Conservation (phyloP, 352 stramenopile genomes). For the Pythium pyrilobum region DNA sequence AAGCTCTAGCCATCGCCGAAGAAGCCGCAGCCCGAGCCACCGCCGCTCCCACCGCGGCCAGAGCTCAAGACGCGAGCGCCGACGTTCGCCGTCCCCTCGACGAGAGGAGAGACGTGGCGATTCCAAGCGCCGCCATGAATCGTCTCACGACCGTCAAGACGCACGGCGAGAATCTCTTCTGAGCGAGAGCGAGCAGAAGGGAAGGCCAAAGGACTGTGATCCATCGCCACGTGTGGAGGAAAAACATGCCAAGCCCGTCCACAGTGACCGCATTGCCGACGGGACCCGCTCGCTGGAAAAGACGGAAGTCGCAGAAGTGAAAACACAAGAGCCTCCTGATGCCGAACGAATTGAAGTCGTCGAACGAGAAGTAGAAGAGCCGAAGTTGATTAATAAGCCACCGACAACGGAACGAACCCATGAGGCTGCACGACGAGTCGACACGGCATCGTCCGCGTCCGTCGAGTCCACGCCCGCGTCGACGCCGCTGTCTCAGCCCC, state of each 20-base stretch:
- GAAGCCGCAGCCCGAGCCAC: conserved; percentile 9
- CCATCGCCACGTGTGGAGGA: too few species aligned
- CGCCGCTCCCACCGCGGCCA: conserved; percentile 18
- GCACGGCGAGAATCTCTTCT: background rate
- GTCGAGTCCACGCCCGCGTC: conserved; percentile 11
- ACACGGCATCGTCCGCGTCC: background rate
- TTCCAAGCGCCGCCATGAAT: background rate
- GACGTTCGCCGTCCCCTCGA: background rate
- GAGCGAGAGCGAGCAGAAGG: too few species aligned
- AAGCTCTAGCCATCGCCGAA: conserved; percentile 15
- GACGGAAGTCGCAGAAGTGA: too few species aligned
- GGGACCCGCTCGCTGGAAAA: too few species aligned
- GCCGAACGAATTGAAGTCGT: too few species aligned
- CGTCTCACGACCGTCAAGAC: background rate
- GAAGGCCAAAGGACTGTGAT: too few species aligned
- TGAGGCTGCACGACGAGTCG: background rate
- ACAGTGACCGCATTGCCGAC: too few species aligned
- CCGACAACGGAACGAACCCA: too few species aligned
- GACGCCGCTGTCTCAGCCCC: background rate
- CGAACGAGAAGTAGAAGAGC: too few species aligned
- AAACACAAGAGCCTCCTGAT: too few species aligned
- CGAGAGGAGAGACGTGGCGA: background rate
- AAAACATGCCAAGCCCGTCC: too few species aligned
- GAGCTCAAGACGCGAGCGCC: conserved; percentile 1
- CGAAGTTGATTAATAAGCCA: too few species aligned